Evolutionary conservation across 352 stramenopile species (phyloP).

Genomic region (Peronospora tabacina): DNA sequence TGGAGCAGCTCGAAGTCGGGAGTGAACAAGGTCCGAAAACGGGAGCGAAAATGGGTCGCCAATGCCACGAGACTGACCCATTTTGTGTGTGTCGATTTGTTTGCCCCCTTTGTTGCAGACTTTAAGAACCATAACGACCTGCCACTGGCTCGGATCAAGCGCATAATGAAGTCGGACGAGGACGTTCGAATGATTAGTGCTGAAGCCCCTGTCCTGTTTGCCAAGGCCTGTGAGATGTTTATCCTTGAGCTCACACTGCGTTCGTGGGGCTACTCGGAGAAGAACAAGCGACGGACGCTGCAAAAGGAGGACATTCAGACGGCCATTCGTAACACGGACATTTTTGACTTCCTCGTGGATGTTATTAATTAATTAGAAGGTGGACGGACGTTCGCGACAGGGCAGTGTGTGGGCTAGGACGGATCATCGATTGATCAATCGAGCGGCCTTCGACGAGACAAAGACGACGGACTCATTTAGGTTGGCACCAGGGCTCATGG

Average conservation of each 20-base stretch:
- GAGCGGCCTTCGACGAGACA: too few relatives aligned
- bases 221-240: conserved; percentile 99
- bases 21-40: conserved; percentile 88
- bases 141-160: conserved; percentile 96
- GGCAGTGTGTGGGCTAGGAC: conserved; percentile 6
- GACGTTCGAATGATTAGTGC: conserved; percentile 97
- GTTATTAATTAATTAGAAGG: conserved; percentile 71
- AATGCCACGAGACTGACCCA: neutral
- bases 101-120: conserved; percentile 39
- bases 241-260: conserved; percentile 98
- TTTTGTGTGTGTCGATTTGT: conserved; percentile 4
- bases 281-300: conserved; percentile 89
- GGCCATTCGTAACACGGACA: conserved; percentile 97
- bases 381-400: too few relatives aligned
- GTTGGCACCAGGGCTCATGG: neutral
- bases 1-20: conserved; percentile 87
- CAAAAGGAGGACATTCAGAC: conserved; percentile 98
- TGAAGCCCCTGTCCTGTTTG: conserved; percentile 97
- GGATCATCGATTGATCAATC: too few relatives aligned
- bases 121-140: conserved; percentile 99
- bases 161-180: conserved; percentile 99
- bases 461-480: neutral
- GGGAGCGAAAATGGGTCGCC: neutral
- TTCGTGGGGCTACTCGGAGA: conserved; percentile 83
- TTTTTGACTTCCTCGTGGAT: conserved; percentile 99